Conservation (phyloP, 75 land plant genomes). For the Adiantum capillusveneris region DNA sequence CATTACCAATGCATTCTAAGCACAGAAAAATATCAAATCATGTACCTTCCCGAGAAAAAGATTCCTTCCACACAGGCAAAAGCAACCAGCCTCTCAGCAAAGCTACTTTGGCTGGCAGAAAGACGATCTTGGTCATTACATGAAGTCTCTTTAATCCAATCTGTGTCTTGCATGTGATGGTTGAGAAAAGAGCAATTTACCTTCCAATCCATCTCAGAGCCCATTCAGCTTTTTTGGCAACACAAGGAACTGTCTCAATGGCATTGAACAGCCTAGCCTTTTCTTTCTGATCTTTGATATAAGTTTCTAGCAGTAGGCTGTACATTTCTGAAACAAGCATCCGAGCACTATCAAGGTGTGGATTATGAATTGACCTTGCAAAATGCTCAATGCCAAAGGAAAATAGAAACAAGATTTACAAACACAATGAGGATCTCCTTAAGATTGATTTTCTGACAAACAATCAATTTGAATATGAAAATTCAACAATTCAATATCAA, state of each 20-base stretch:
- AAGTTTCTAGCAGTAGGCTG: slow-evolving; percentile 72
- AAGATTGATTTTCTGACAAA: too few relatives aligned
- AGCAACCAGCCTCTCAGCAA: slow-evolving; percentile 82
- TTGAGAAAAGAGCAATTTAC: slow-evolving; percentile 17
- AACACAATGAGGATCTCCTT: too few relatives aligned
- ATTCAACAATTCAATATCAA: too few relatives aligned
- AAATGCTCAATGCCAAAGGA: too few relatives aligned
- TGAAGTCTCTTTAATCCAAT: slow-evolving; percentile 15
- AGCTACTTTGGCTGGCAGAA: slow-evolving; percentile 8
- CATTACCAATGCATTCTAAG: slow-evolving; percentile 80
- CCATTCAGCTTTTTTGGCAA: slow-evolving; percentile 75
- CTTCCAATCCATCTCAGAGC: slow-evolving; percentile 67
- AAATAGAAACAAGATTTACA: too few relatives aligned
- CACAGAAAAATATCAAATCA: slow-evolving; percentile 38
- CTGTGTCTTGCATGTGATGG: not conserved
- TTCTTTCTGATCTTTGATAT: slow-evolving; percentile 65
- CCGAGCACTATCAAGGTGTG: too few relatives aligned
- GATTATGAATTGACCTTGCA: too few relatives aligned
- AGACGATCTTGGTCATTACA: slow-evolving; percentile 24
- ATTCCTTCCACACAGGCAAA: slow-evolving; percentile 94
- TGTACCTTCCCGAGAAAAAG: slow-evolving; percentile 79
- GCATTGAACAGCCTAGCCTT: slow-evolving; percentile 66
- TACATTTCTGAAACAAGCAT: slow-evolving; percentile 76
- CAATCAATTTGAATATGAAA: too few relatives aligned
- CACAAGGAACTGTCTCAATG: slow-evolving; percentile 66